A percentile compares a stretch with the other conserved stretches of the same genome.
Conservation (phyloP, 345 rosid genomes). For the Rhodomyrtus tomentosa region DNA sequence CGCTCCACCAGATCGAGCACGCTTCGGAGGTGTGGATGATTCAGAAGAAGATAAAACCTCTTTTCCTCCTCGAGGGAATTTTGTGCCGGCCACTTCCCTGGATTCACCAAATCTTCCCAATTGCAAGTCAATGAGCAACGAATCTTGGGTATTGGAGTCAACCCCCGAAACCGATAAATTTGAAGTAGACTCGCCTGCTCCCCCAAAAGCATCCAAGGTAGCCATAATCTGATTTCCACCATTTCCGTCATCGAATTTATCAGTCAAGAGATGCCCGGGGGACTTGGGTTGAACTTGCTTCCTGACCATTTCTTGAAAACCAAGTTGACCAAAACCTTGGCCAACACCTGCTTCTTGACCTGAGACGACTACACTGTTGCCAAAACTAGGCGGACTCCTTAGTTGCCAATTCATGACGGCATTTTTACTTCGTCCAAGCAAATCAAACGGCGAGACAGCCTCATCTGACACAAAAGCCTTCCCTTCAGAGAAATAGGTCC, state of each 20-base stretch:
- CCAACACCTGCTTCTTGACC: constrained; percentile 8
- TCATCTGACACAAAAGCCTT: constrained; percentile 16
- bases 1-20: constrained; percentile 15
- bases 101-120: constrained; percentile 46
- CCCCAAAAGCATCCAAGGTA: not conserved
- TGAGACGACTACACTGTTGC: constrained; percentile 12
- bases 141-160: constrained; percentile 19
- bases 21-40: constrained; percentile 20
- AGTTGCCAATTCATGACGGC: constrained; percentile 20
- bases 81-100: constrained; percentile 10
- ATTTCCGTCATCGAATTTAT: constrained; percentile 9
- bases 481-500: constrained; percentile 34
- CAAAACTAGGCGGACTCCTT: constrained; percentile 11
- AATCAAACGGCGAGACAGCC: constrained; percentile 16
- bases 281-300: constrained; percentile 11
- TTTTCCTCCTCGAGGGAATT: constrained; percentile 6
- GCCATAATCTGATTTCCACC: constrained; percentile 10
- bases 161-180: not conserved
- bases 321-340: constrained; percentile 17
- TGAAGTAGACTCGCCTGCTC: not conserved
- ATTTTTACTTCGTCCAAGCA: constrained; percentile 16
- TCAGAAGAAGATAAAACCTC: constrained; percentile 9
- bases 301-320: constrained; percentile 16
- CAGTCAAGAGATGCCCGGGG: constrained; percentile 9
- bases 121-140: constrained; percentile 53